A percentile compares a stretch with the other conserved stretches of the same genome.
Evolutionary conservation across 352 stramenopile genomes (phyloP).

Genomic region (Phytopythium litorale): DNA sequence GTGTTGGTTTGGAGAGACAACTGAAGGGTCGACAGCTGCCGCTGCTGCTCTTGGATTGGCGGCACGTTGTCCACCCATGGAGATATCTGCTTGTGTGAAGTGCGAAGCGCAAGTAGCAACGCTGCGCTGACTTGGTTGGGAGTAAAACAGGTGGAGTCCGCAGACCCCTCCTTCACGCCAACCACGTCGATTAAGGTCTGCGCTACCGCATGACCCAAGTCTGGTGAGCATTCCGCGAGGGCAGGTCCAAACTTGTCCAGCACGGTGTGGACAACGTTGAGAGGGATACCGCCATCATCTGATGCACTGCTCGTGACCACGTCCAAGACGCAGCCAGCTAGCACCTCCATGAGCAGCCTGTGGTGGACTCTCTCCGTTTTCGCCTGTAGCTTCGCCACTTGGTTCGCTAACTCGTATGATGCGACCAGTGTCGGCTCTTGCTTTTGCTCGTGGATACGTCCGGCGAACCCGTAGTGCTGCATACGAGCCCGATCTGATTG

Average conservation of each 20-base stretch:
- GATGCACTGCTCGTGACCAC: not conserved
- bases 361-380: slow-evolving; percentile 45
- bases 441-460: not conserved
- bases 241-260: not conserved
- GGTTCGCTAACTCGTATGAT: slow-evolving; percentile 33
- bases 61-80: not conserved
- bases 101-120: slow-evolving; percentile 42
- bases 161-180: not conserved
- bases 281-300: not conserved
- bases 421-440: not conserved
- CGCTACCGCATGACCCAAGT: slow-evolving; percentile 39
- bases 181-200: not conserved
- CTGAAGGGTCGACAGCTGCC: not conserved
- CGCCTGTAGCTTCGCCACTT: slow-evolving; percentile 25
- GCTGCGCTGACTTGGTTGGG: slow-evolving; percentile 45
- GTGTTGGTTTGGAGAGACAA: not conserved
- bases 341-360: slow-evolving; percentile 63
- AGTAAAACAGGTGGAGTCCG: not conserved
- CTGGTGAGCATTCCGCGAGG: not conserved
- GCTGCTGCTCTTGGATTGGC: not conserved
- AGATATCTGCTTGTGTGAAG: not conserved
- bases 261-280: not conserved
- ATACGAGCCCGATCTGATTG: slow-evolving; percentile 56
- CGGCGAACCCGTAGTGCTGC: slow-evolving; percentile 26
- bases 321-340: slow-evolving; percentile 40